Evolutionary conservation across 805 yeast species (phyloP).

Genomic region (Nakazawaea sp.): DNA sequence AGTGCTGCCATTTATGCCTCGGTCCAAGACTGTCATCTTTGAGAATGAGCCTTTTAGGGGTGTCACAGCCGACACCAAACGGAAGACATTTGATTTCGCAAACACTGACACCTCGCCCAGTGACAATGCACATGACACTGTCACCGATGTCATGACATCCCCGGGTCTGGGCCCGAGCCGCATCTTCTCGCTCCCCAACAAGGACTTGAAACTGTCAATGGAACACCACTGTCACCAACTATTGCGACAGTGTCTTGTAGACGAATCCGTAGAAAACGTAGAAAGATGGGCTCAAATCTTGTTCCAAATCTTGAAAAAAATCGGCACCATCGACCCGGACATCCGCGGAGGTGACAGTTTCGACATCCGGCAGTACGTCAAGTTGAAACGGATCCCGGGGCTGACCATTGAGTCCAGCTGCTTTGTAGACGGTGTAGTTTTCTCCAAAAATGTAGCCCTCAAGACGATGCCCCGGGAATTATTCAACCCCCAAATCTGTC

Average conservation of each 20-base stretch:
- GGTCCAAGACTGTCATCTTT: conserved; percentile 3
- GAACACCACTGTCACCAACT: conserved; percentile 43
- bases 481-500: conserved; percentile 64
- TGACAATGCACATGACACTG: background rate
- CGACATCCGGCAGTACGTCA: conserved; percentile 84
- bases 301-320: conserved; percentile 40
- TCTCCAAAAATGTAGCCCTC: conserved; percentile 77
- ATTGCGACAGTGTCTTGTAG: conserved; percentile 53
- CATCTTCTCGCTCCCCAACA: conserved; percentile 9
- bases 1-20: conserved; percentile 22
- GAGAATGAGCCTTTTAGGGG: conserved; percentile 1
- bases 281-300: conserved; percentile 57
- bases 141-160: background rate
- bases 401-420: conserved; percentile 55
- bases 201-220: conserved; percentile 14
- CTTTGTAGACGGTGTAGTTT: conserved; percentile 71
- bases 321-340: conserved; percentile 55
- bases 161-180: background rate
- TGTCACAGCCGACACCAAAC: background rate
- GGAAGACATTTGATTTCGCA: conserved; percentile 6
- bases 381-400: conserved; percentile 79
- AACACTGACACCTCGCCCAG: background rate
- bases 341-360: conserved; percentile 61
- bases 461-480: conserved; percentile 68
- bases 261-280: conserved; percentile 44